These are phyloP conservation scores for Xylariaceae sp. DNA, from an alignment of 2,329 filamentous ascomycete genomes.

Conservation along the genomic window DNA sequence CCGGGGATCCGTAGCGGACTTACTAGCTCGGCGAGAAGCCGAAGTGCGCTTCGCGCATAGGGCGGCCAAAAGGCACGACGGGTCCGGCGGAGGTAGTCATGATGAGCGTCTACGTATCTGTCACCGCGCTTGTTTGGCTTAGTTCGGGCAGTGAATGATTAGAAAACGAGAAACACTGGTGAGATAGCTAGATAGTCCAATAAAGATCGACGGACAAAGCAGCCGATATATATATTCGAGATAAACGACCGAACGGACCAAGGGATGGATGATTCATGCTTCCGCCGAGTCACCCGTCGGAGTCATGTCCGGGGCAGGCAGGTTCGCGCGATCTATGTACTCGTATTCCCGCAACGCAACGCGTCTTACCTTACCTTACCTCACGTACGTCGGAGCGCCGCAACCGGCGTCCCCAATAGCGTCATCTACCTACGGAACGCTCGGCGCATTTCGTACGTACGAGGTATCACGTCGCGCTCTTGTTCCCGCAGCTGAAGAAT, in stretches of 20 bases:
- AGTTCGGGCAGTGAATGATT: neutral
- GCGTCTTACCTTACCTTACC: no score
- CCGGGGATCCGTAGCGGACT: neutral
- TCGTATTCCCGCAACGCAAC: no score
- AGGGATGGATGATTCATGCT: neutral
- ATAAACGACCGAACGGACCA: neutral
- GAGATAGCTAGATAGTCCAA: neutral
- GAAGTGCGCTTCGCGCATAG: conserved; percentile 31
- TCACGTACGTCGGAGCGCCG: no score
- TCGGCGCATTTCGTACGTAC: no score
- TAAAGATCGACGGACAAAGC: neutral
- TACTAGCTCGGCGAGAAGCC: conserved; percentile 26
- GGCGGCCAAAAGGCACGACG: conserved; percentile 26
- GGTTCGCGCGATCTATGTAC: no score
- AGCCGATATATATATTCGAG: neutral
- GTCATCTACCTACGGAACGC: no score
- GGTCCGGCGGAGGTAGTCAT: conserved; percentile 1
- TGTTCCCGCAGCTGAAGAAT: no score
- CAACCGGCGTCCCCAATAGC: no score
- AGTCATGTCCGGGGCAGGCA: no score
- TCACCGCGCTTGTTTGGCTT: neutral
- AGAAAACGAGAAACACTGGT: no score
- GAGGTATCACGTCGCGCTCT: no score
- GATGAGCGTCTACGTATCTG: neutral
- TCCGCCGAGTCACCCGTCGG: no score